Percentiles rank a stretch among this genome's conserved stretches.
Evolutionary conservation across 2,329 filamentous ascomycete genomes (phyloP).

Genomic region (Nakataea oryzae): DNA sequence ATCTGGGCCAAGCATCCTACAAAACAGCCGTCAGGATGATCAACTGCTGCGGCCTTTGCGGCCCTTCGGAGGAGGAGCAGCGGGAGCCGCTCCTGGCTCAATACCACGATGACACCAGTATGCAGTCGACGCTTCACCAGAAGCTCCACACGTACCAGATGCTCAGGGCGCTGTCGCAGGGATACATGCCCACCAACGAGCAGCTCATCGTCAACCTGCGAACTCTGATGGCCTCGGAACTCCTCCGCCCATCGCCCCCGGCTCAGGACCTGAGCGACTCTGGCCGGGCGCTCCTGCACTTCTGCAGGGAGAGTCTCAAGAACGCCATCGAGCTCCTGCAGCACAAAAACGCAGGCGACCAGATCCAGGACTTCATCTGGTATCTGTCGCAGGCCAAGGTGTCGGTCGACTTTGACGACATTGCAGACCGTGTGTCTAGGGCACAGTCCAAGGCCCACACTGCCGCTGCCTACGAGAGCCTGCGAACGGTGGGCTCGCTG

Average conservation of each 20-base stretch:
- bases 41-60: conserved; percentile 6
- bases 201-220: conserved; percentile 73
- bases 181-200: conserved; percentile 87
- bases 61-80: conserved; percentile 10
- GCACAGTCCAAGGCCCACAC: conserved; percentile 61
- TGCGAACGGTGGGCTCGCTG: conserved; percentile 75
- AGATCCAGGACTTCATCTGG: conserved; percentile 90
- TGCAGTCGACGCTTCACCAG: conserved; percentile 70
- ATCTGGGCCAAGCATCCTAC: neutral
- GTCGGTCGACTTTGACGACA: conserved; percentile 53
- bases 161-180: conserved; percentile 67
- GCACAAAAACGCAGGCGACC: conserved; percentile 74
- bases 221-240: conserved; percentile 64
- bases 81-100: conserved; percentile 71
- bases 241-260: conserved; percentile 56
- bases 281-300: conserved; percentile 62
- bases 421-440: conserved; percentile 48
- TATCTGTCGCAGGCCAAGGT: conserved; percentile 66
- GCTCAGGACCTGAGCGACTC: conserved; percentile 62
- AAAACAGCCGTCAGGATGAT: neutral
- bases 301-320: conserved; percentile 62
- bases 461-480: conserved; percentile 65
- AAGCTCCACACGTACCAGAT: conserved; percentile 94
- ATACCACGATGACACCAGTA: conserved; percentile 69
- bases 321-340: conserved; percentile 73